A percentile compares a stretch with the other conserved stretches of the same genome.
These are phyloP conservation scores for Trichophyton simii DNA, from an alignment of 2,329 filamentous ascomycete genomes.

Conservation along the genomic window DNA sequence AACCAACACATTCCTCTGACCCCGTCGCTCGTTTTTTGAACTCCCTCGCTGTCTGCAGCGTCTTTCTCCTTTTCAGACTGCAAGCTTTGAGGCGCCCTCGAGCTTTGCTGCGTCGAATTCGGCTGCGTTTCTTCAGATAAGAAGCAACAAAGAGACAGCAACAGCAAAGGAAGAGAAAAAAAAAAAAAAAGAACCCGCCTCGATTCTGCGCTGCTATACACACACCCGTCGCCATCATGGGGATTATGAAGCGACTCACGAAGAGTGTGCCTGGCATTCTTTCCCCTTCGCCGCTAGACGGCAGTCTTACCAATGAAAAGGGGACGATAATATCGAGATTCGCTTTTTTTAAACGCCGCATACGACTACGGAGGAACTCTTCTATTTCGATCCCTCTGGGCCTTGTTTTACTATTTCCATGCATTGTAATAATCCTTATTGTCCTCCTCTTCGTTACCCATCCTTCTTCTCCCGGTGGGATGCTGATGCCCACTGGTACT, in stretches of 20 bases:
- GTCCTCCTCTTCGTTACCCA: constrained; percentile 80
- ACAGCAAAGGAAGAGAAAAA: too few species aligned
- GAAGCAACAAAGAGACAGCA: too few species aligned
- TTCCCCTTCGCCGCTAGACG: constrained; percentile 32
- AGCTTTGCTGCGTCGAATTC: background rate
- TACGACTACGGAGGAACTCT: constrained; percentile 83
- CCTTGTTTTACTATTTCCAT: constrained; percentile 82
- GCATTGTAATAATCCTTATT: constrained; percentile 82
- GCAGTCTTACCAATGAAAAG: constrained; percentile 33
- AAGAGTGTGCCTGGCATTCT: constrained; percentile 39
- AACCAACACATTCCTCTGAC: background rate
- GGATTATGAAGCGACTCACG: constrained; percentile 41
- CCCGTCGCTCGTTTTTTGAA: constrained; percentile 1
- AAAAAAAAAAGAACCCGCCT: background rate
- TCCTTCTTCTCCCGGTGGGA: constrained; percentile 66
- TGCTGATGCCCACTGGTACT: constrained; percentile 76
- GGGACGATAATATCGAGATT: constrained; percentile 40
- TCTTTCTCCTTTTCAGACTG: background rate
- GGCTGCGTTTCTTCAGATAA: background rate
- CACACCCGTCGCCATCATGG: constrained; percentile 31
- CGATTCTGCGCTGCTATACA: background rate
- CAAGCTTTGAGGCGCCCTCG: background rate
- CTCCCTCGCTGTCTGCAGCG: background rate
- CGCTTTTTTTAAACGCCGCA: constrained; percentile 72
- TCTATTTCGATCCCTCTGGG: constrained; percentile 85